phyloP scores from a whole-genome alignment of 2,329 filamentous ascomycete genomes.

The Cordyceps cicadae region DNA sequence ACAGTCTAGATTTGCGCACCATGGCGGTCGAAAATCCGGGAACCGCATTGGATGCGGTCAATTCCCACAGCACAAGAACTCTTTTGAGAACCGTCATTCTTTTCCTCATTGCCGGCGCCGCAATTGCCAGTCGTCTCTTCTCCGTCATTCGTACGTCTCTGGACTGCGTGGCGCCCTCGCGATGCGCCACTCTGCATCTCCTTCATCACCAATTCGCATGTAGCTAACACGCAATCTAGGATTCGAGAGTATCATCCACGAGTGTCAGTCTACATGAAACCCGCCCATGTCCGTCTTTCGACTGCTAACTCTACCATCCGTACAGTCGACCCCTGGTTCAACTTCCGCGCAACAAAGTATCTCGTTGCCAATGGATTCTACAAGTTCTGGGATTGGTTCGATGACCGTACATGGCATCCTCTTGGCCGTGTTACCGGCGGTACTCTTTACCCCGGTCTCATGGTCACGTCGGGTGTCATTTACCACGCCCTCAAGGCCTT shows the following conservation, averaged over 20 bases:
- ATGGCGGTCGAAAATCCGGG: conserved; percentile 41
- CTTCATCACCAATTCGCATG: background rate
- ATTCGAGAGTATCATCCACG: conserved; percentile 99
- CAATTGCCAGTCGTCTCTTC: conserved; percentile 89
- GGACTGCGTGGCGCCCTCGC: background rate
- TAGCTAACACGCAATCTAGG: conserved; percentile 43
- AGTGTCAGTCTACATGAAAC: conserved; percentile 60
- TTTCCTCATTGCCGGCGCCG: conserved; percentile 79
- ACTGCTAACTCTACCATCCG: conserved; percentile 19
- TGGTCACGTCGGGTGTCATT: conserved; percentile 97
- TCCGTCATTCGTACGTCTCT: conserved; percentile 81
- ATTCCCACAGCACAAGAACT: conserved; percentile 72
- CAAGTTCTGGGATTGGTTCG: conserved; percentile 99
- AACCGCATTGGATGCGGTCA: conserved; percentile 61
- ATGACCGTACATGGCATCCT: conserved; percentile 99
- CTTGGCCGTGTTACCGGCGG: conserved; percentile 96
- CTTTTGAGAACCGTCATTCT: conserved; percentile 86
- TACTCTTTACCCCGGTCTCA: conserved; percentile 95
- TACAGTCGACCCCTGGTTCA: conserved; percentile 98
- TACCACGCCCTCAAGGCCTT: conserved; percentile 88
- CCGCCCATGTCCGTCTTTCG: conserved; percentile 9
- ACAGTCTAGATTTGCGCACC: conserved; percentile 24
- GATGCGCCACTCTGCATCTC: background rate
- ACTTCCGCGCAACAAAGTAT: conserved; percentile 97
- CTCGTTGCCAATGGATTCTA: conserved; percentile 95